phyloP scores from a whole-genome alignment of 768 basidiomycete genomes.

The Russula vinacea region DNA sequence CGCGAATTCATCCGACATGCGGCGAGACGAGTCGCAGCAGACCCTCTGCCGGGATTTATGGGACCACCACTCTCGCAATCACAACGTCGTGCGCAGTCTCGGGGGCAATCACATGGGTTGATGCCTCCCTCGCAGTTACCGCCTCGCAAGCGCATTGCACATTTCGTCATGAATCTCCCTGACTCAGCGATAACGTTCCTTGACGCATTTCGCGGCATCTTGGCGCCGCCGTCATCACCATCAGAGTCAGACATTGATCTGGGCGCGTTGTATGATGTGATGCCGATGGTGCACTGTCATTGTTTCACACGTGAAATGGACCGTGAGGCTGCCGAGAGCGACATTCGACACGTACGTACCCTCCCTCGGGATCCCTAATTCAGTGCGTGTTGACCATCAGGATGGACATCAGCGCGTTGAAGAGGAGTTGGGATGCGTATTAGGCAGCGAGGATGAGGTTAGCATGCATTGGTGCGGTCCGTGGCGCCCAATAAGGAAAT shows the following conservation, averaged over 20 bases:
- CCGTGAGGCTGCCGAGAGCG: constrained; percentile 58
- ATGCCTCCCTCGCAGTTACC: constrained; percentile 28
- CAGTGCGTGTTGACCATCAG: constrained; percentile 12
- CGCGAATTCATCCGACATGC: constrained; percentile 73
- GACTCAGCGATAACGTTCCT: constrained; percentile 88
- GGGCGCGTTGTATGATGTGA: constrained; percentile 37
- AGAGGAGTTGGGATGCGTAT: constrained; percentile 52
- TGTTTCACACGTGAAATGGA: constrained; percentile 91
- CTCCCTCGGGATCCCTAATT: constrained; percentile 15
- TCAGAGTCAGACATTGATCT: constrained; percentile 44
- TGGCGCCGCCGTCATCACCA: constrained; percentile 38
- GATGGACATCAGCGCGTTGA: constrained; percentile 59
- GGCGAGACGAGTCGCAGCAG: constrained; percentile 49
- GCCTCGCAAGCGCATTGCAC: constrained; percentile 59
- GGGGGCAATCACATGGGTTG: constrained; percentile 33
- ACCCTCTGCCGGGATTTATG: constrained; percentile 63
- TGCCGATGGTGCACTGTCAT: constrained; percentile 94
- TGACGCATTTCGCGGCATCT: constrained; percentile 79
- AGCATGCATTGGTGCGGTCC: constrained; percentile 76
- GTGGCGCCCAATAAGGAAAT: constrained; percentile 97
- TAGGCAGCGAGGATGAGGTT: constrained; percentile 50
- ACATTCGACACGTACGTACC: constrained; percentile 73
- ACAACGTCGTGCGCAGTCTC: constrained; percentile 46
- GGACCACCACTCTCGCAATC: constrained; percentile 36
- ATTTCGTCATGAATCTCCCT: constrained; percentile 98